Base-by-base conservation (phyloP, 495 filamentous ascomycete genomes). In the Lasiosphaeria miniovina region DNA sequence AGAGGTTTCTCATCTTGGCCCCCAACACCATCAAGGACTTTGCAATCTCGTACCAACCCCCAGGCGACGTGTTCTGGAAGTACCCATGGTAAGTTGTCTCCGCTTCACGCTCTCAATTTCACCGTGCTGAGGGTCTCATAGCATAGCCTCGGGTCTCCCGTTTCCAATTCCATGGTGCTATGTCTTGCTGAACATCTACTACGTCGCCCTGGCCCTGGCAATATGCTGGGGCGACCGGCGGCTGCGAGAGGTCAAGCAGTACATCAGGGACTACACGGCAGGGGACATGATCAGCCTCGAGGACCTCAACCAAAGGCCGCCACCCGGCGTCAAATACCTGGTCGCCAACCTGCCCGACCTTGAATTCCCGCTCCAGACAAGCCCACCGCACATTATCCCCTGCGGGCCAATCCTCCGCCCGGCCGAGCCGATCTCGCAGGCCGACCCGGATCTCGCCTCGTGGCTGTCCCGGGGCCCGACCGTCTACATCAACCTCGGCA, bases 331-430 rank as follows among this genome's bases (percentile, higher is more conserved):
- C 7, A 57, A 62, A 33, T 61, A 66, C 52, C 68, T 69, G 0
- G 69, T 73, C 6, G 68, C 67, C 49, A 68, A 64, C 43, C 58
- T 60, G 0, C 57, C 63, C 1, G 65, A 72, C 46, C 49, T 74
- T 14, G 71, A 74, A 10, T 69, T 69, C 33, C 72, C 69, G 1
- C 57, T 75, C 6, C 36, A 65, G 1, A 58, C 76, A 6, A 55
- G 65, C 1, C 80, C 80, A 0, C 41, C 63, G 0, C 77, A 82
- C 51, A 74, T 84, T 41, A 57, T 80, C 9, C 68, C 74, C 24
- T 82, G 80, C 53, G 82, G 82, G 0, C 80, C 81, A 0, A 83
- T 85, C 38, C 61, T 82, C 4, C 72, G 80, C 0, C 68, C 73
- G 1, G 63, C 67, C 10, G 57, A 63, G 5, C 60, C 74, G 0